Percentiles rank a stretch among this genome's conserved stretches.
phyloP scores from a whole-genome alignment of 1,284 basidiomycete species.

The Puccinia coronata region DNA sequence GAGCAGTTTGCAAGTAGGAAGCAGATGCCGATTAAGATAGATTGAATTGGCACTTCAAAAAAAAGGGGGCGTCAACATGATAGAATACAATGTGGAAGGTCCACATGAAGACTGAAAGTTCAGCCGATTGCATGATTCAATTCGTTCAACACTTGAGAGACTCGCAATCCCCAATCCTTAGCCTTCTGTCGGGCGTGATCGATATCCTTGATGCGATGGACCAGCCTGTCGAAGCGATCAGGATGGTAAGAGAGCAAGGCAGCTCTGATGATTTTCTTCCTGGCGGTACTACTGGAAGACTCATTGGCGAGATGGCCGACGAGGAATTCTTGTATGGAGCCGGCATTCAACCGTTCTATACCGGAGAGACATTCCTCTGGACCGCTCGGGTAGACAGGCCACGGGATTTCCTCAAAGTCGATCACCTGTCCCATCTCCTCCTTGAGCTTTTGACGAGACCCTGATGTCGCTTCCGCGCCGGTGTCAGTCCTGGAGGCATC shows the following conservation, averaged over 20 bases:
- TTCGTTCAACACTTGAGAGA: conserved; percentile 48
- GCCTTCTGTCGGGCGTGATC: conserved; percentile 13
- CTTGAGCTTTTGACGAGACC: conserved; percentile 10
- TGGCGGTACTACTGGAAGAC: background rate
- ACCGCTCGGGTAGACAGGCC: conserved; percentile 29
- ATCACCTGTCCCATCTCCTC: conserved; percentile 26
- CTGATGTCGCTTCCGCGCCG: background rate
- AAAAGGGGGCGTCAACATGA: too few relatives aligned
- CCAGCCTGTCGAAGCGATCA: conserved; percentile 34
- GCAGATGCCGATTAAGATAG: too few relatives aligned
- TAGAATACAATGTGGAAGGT: too few relatives aligned
- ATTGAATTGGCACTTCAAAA: too few relatives aligned
- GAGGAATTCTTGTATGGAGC: conserved; percentile 13
- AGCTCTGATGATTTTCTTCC: conserved; percentile 28
- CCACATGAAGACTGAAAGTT: too few relatives aligned
- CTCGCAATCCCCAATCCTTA: conserved; percentile 30
- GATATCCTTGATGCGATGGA: conserved; percentile 20
- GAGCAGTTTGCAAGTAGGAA: too few relatives aligned
- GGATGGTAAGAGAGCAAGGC: conserved; percentile 40
- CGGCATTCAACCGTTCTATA: conserved; percentile 6
- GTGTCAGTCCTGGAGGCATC: conserved; percentile 5
- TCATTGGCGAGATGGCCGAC: background rate
- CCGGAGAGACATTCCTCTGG: background rate
- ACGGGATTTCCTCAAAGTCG: conserved; percentile 39
- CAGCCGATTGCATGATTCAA: conserved; percentile 10